These are phyloP conservation scores for Backusella circina DNA, from an alignment of 192 early-diverging fungal genomes.

Conservation along the genomic window DNA sequence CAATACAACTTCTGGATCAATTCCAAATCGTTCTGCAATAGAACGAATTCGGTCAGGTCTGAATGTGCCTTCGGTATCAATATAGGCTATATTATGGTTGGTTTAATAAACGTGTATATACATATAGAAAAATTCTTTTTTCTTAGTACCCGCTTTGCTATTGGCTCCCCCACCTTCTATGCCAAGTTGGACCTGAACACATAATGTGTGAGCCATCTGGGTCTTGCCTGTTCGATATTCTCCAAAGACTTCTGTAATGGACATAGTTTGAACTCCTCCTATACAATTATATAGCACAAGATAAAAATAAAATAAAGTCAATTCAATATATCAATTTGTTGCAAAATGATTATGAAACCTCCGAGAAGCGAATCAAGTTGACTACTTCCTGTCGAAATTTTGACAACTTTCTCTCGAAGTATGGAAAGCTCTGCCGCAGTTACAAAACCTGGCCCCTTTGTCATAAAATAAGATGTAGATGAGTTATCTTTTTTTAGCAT, in stretches of 20 bases:
- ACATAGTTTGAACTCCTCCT: slow-evolving; percentile 78
- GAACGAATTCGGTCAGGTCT: slow-evolving; percentile 74
- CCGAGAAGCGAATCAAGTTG: slow-evolving; percentile 77
- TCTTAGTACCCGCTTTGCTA: slow-evolving; percentile 56
- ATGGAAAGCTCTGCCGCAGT: slow-evolving; percentile 58
- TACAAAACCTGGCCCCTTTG: slow-evolving; percentile 55
- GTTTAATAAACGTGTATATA: background rate
- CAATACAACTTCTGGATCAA: slow-evolving; percentile 58
- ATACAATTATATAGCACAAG: background rate
- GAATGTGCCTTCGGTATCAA: slow-evolving; percentile 70
- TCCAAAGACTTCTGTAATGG: slow-evolving; percentile 85
- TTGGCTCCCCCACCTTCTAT: slow-evolving; percentile 66
- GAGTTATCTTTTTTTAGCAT: background rate
- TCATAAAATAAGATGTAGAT: too few species aligned
- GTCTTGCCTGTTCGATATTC: slow-evolving; percentile 89
- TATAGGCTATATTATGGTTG: slow-evolving; percentile 16
- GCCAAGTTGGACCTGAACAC: slow-evolving; percentile 75
- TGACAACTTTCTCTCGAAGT: slow-evolving; percentile 57
- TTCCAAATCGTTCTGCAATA: slow-evolving; percentile 69
- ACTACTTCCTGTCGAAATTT: slow-evolving; percentile 72
- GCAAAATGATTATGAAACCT: slow-evolving; percentile 31
- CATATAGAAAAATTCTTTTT: background rate
- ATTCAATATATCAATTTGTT: background rate
- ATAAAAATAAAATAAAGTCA: background rate
- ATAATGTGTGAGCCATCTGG: slow-evolving; percentile 76